Evolutionary conservation across 805 yeast genomes (phyloP).

Genomic region (Hanseniaspora meyeri): DNA sequence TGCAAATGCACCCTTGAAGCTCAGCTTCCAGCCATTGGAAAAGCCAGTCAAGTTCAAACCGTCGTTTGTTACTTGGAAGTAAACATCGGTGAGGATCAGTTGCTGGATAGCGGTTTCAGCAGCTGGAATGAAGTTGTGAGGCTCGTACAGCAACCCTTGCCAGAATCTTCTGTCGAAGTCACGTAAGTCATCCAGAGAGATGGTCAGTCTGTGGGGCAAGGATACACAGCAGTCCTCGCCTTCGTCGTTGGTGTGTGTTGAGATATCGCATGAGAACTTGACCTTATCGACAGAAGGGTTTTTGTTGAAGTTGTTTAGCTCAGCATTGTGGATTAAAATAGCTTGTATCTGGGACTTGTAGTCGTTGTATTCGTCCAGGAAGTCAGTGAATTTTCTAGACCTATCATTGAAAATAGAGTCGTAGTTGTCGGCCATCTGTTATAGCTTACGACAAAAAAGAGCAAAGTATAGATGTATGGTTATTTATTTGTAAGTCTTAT

Average conservation of each 20-base stretch:
- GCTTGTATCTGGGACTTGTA: conserved; percentile 59
- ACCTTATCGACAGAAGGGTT: conserved; percentile 14
- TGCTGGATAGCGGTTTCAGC: conserved; percentile 78
- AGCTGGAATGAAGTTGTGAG: conserved; percentile 81
- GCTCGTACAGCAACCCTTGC: conserved; percentile 58
- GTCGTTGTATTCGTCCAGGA: conserved; percentile 53
- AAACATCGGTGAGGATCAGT: conserved; percentile 49
- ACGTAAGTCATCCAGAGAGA: conserved; percentile 77
- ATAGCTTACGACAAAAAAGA: neutral
- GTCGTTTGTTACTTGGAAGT: conserved; percentile 17
- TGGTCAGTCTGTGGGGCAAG: conserved; percentile 41
- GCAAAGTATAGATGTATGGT: neutral
- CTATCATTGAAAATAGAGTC: conserved; percentile 62
- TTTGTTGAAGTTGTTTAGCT: conserved; percentile 18
- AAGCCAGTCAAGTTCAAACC: conserved; percentile 14
- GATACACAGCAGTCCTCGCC: conserved; percentile 8
- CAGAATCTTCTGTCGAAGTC: conserved; percentile 71
- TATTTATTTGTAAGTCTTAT: neutral
- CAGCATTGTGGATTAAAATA: conserved; percentile 55
- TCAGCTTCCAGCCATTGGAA: conserved; percentile 45
- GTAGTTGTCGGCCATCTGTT: conserved; percentile 16
- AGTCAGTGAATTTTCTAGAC: conserved; percentile 78
- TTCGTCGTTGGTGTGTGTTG: conserved; percentile 13
- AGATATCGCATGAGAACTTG: conserved; percentile 15
- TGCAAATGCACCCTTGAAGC: conserved; percentile 87